phyloP scores from a whole-genome alignment of 768 basidiomycete genomes.

The Leucocoprinus leucothites region DNA sequence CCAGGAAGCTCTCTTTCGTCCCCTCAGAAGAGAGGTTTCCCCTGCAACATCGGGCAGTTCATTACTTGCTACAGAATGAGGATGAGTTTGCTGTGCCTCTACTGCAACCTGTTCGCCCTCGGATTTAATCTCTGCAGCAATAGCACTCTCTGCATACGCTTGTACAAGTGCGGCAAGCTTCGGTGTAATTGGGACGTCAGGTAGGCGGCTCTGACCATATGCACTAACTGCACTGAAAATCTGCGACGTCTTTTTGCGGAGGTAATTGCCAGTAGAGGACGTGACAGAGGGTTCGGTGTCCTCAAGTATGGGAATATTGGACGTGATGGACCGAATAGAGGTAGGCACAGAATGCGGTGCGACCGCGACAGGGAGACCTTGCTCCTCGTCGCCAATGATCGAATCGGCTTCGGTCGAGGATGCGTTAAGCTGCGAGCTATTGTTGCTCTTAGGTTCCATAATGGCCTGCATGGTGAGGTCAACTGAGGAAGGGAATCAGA shows the following conservation, averaged over 20 bases:
- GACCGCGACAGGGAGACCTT: slow-evolving; percentile 37
- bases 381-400: slow-evolving; percentile 69
- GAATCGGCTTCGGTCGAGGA: slow-evolving; percentile 31
- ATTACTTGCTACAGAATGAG: slow-evolving; percentile 25
- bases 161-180: slow-evolving; percentile 72
- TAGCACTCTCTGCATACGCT: slow-evolving; percentile 63
- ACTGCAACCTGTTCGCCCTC: slow-evolving; percentile 34
- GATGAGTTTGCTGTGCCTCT: slow-evolving; percentile 24
- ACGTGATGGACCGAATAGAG: slow-evolving; percentile 38
- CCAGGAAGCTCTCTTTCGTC: slow-evolving; percentile 80
- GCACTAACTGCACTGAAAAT: slow-evolving; percentile 56
- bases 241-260: slow-evolving; percentile 74
- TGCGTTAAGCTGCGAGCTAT: slow-evolving; percentile 35
- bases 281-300: slow-evolving; percentile 36
- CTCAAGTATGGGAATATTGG: slow-evolving; percentile 35
- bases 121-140: slow-evolving; percentile 60
- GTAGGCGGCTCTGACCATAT: slow-evolving; percentile 18
- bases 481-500: slow-evolving; percentile 36
- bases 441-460: slow-evolving; percentile 32
- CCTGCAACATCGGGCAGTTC: slow-evolving; percentile 64
- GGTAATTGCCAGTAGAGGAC: slow-evolving; percentile 45
- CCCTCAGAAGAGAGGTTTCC: slow-evolving; percentile 66
- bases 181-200: slow-evolving; percentile 40
- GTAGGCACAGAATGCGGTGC: slow-evolving; percentile 26
- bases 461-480: slow-evolving; percentile 68